phyloP scores from a whole-genome alignment of 805 yeast species.

The Starmera quercuum region DNA sequence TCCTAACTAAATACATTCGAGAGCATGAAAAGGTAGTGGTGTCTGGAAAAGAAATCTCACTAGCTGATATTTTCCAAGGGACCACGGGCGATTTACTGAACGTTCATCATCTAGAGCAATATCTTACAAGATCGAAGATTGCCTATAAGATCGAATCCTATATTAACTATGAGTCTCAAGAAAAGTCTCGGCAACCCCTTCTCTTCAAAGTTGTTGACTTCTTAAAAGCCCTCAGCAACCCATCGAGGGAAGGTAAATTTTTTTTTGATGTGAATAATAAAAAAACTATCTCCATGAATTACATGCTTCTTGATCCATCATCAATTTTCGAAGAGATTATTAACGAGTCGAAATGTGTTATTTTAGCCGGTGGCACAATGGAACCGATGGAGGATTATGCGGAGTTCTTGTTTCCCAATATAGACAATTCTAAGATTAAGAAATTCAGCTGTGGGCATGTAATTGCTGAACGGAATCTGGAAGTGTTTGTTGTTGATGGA shows the following conservation, averaged over 20 bases:
- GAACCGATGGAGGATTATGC: slow-evolving; percentile 74
- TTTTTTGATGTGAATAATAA: slow-evolving; percentile 45
- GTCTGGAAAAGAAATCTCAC: slow-evolving; percentile 48
- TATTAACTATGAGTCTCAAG: slow-evolving; percentile 26
- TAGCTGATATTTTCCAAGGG: slow-evolving; percentile 45
- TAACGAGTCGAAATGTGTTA: slow-evolving; percentile 56
- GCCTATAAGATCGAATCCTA: slow-evolving; percentile 81
- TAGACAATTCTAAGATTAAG: slow-evolving; percentile 33
- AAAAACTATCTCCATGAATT: slow-evolving; percentile 36
- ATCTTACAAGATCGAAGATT: slow-evolving; percentile 60
- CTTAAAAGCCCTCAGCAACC: slow-evolving; percentile 57
- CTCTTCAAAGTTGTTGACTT: slow-evolving; percentile 63
- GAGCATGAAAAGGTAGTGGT: slow-evolving; percentile 22
- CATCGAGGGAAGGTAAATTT: slow-evolving; percentile 71
- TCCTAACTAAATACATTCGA: slow-evolving; percentile 41
- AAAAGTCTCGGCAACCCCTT: slow-evolving; percentile 32
- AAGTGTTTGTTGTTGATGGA: slow-evolving; percentile 44
- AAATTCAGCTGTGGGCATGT: slow-evolving; percentile 77
- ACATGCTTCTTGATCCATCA: slow-evolving; percentile 76
- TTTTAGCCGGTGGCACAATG: slow-evolving; percentile 94
- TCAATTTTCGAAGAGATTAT: slow-evolving; percentile 59
- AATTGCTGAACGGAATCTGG: slow-evolving; percentile 61
- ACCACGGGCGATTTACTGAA: slow-evolving; percentile 67
- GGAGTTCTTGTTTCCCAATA: slow-evolving; percentile 56
- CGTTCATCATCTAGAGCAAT: slow-evolving; percentile 56